These are phyloP conservation scores for Arthrobotrys musiformis DNA, from an alignment of 2,329 filamentous ascomycete species.

Conservation along the genomic window DNA sequence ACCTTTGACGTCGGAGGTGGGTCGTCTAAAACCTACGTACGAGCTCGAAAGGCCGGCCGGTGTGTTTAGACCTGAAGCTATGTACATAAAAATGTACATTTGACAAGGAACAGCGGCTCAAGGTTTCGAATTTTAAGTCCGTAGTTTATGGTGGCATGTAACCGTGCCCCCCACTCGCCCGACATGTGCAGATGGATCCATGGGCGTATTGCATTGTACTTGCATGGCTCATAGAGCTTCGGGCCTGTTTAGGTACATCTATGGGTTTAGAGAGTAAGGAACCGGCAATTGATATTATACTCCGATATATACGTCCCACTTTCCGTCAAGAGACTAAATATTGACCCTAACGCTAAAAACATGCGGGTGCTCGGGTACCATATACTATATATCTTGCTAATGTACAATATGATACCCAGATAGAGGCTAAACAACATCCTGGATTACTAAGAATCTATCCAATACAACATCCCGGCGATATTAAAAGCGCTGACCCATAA, in stretches of 20 bases:
- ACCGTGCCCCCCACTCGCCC: conserved; percentile 12
- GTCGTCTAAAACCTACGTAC: neutral
- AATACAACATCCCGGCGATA: conserved; percentile 30
- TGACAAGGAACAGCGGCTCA: neutral
- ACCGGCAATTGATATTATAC: conserved; percentile 11
- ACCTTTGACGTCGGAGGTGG: conserved; percentile 20
- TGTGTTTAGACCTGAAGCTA: neutral
- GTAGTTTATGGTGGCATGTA: neutral
- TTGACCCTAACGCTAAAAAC: neutral
- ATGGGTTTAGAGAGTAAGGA: neutral
- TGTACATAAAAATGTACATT: too few species aligned
- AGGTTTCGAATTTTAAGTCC: neutral
- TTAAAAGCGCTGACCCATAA: conserved; percentile 43
- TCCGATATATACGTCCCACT: neutral
- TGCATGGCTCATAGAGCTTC: neutral
- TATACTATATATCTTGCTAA: conserved; percentile 27
- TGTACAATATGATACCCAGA: conserved; percentile 23
- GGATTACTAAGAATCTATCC: conserved; percentile 41
- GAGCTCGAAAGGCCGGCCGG: neutral
- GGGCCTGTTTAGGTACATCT: too few species aligned
- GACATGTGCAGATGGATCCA: too few species aligned
- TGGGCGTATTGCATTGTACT: neutral
- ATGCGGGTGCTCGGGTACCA: conserved; percentile 3
- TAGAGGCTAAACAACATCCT: conserved; percentile 12
- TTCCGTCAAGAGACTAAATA: neutral